Evolutionary conservation across 257 asterid species (phyloP).

Genomic region (Gardenia jasminoides): DNA sequence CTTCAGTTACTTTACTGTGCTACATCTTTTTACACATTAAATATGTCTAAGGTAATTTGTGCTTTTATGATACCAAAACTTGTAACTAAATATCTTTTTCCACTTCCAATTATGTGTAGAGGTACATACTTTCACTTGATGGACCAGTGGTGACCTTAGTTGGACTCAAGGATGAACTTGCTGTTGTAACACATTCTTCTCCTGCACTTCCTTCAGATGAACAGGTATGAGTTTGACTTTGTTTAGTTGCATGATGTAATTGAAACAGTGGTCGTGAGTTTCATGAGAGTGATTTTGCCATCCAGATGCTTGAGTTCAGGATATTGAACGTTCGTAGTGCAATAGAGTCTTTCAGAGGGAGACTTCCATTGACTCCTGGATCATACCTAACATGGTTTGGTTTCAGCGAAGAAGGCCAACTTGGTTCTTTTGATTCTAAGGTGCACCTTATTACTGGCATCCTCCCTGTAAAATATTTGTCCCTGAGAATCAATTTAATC

Average conservation of each 20-base stretch:
- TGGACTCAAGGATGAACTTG: conserved; percentile 85
- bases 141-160: conserved; percentile 95
- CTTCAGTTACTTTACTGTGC: background rate
- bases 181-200: conserved; percentile 75
- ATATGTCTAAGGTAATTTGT: background rate
- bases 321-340: conserved; percentile 57
- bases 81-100: conserved; percentile 23
- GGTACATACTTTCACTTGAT: conserved; percentile 66
- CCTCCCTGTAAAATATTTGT: background rate
- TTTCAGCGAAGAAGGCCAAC: conserved; percentile 88
- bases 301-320: conserved; percentile 89
- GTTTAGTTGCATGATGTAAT: background rate
- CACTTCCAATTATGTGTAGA: conserved; percentile 40
- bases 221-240: conserved; percentile 51
- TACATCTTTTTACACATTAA: background rate
- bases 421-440: conserved; percentile 92
- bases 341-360: conserved; percentile 56
- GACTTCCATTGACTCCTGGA: conserved; percentile 91
- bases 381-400: conserved; percentile 90
- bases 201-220: conserved; percentile 83
- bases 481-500: background rate
- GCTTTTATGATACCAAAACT: background rate
- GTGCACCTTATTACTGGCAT: conserved; percentile 35
- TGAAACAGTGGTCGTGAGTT: conserved; percentile 8
- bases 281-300: conserved; percentile 13